Evolutionary conservation across 2,329 filamentous ascomycete species (phyloP), one percentile per base, ranked within the genome.

Genomic region (Corniculantispora saksenae): DNA sequence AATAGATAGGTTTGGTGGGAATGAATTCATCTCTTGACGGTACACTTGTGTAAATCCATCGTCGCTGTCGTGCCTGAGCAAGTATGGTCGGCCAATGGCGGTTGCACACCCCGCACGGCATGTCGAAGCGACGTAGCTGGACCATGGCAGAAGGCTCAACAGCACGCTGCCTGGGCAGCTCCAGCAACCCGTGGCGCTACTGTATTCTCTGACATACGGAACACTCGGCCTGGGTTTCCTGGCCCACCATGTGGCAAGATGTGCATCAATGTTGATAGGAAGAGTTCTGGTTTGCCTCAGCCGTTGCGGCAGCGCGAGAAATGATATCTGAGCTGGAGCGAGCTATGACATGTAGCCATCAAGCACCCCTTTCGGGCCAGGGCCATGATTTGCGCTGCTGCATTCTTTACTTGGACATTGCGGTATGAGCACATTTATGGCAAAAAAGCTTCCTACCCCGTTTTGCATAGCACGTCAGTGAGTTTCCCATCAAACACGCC

Each of bases 381-480:
- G 32, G 32, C 32, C 32, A 32, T 32, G 10, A 10, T 10, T 32
- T 32, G 32, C 32, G 10, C 10, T 32, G 32, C 32, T 32, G 32
- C 32, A 32, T 32, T 17, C 13, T 51, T 29, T 25, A 6, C 25
- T 27, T 19, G 17, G 48, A 9, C 48, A 51, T 21, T 19, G 17
- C 38, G n/a, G 15, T 17, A 19, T 51, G 51, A 56, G 23, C 47
- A 40, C 21, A 54, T 54, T 43, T 61, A 17, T 51, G 45, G 45
- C 45, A 40, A 57, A 40, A 48, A 35, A 27, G 13, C 43, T 50
- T 40, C 21, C n/a, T 40, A 21, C 29, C 21, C 58, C 58, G 38
- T 61, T 43, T 40, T 21, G 35, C 21, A 54, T 45, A 61, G 48
- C 59, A 53, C 47, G 47, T 61, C 25, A 61, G 48, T 35, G 43